These are phyloP conservation scores for Aspergillus terreus DNA, from an alignment of 2,329 filamentous ascomycete genomes.

Conservation along the genomic window DNA sequence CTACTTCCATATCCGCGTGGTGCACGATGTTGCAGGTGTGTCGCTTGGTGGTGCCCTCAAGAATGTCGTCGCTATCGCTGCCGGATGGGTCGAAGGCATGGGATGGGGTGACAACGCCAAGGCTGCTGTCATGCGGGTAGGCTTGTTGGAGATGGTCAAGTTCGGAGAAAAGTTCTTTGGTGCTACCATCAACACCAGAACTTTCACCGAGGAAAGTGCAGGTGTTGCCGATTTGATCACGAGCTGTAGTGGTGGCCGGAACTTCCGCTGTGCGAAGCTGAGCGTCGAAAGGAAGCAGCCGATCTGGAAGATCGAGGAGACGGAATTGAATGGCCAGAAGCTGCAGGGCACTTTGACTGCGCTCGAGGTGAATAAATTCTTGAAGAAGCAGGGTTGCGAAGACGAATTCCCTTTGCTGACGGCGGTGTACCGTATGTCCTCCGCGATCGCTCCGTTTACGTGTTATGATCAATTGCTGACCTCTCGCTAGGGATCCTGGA, in stretches of 20 bases:
- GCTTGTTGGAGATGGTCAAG: constrained; percentile 91
- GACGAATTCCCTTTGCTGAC: constrained; percentile 89
- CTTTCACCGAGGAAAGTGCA: constrained; percentile 95
- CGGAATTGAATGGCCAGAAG: constrained; percentile 94
- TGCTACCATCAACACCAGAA: constrained; percentile 72
- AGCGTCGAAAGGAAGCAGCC: constrained; percentile 73
- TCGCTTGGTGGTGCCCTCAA: constrained; percentile 93
- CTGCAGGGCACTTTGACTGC: constrained; percentile 92
- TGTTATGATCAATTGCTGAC: constrained; percentile 15
- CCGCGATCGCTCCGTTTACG: neutral
- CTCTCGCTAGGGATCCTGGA: constrained; percentile 62
- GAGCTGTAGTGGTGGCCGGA: constrained; percentile 84
- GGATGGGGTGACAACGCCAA: constrained; percentile 99
- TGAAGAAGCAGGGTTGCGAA: constrained; percentile 74
- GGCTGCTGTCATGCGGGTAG: constrained; percentile 96
- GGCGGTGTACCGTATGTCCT: constrained; percentile 64
- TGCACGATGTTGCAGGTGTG: constrained; percentile 92
- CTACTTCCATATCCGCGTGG: constrained; percentile 95
- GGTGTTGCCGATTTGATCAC: constrained; percentile 96
- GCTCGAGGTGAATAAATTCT: constrained; percentile 82
- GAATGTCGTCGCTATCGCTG: constrained; percentile 92
- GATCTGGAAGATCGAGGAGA: constrained; percentile 82
- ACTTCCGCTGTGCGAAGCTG: constrained; percentile 90
- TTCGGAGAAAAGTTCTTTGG: constrained; percentile 94
- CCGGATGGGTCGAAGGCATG: constrained; percentile 90